Evolutionary conservation across 2,329 filamentous ascomycete species (phyloP).

Genomic region (Aspergillus bombycis): DNA sequence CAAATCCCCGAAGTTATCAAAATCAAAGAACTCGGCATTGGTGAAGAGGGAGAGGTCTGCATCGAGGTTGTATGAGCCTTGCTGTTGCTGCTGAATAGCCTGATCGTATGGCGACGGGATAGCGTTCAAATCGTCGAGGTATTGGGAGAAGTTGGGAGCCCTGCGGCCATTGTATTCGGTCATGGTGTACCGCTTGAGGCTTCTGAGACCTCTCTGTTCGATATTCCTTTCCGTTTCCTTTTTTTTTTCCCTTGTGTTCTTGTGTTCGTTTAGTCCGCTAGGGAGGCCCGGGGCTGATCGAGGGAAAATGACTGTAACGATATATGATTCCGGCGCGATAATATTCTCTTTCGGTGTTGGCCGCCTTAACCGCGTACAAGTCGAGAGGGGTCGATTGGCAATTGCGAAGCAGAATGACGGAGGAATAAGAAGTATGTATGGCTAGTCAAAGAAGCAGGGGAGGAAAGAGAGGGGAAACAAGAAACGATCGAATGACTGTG

Average conservation of each 20-base stretch:
- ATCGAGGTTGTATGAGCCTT: slow-evolving; percentile 67
- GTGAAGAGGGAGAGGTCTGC: slow-evolving; percentile 78
- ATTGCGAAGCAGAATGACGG: background rate
- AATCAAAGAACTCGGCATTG: slow-evolving; percentile 81
- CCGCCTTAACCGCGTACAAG: slow-evolving; percentile 5
- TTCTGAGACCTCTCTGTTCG: slow-evolving; percentile 11
- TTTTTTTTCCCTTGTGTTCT: background rate
- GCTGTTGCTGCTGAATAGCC: slow-evolving; percentile 55
- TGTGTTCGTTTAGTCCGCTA: background rate
- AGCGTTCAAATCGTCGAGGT: slow-evolving; percentile 82
- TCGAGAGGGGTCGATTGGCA: slow-evolving; percentile 7
- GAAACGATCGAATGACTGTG: slow-evolving; percentile 15
- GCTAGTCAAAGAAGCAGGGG: slow-evolving; percentile 4
- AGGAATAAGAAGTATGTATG: slow-evolving; percentile 3
- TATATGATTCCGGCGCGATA: background rate
- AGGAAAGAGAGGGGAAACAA: slow-evolving; percentile 7
- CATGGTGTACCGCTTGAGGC: slow-evolving; percentile 53
- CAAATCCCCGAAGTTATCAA: slow-evolving; percentile 56
- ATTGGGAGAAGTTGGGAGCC: slow-evolving; percentile 85
- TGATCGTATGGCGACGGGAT: slow-evolving; percentile 67
- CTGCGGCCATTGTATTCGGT: slow-evolving; percentile 75
- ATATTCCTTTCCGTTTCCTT: background rate
- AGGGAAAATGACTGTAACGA: background rate
- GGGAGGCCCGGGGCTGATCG: background rate
- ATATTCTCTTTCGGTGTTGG: background rate